phyloP scores from a whole-genome alignment of 2,329 filamentous ascomycete species.

The Pseudogymnoascus sp. region DNA sequence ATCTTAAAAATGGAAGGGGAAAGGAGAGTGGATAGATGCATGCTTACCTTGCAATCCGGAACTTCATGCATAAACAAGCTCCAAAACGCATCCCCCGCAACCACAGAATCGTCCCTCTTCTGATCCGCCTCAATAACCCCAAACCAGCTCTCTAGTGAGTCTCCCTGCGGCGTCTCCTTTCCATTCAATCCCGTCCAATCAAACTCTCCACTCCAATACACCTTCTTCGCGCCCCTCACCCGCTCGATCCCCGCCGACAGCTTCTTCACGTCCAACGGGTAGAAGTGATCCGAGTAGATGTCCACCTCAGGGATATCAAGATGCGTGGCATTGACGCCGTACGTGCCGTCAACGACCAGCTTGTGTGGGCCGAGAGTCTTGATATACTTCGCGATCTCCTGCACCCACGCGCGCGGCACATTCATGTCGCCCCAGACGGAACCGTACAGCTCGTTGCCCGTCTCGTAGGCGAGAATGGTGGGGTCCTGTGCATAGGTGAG shows the following conservation, averaged over 20 bases:
- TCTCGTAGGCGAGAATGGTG: slow-evolving; percentile 44
- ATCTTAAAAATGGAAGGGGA: no score
- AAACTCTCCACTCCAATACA: slow-evolving; percentile 42
- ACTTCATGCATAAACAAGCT: slow-evolving; percentile 40
- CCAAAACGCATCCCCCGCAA: slow-evolving; percentile 39
- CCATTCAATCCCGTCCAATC: slow-evolving; percentile 34
- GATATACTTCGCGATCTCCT: slow-evolving; percentile 35
- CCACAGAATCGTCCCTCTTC: slow-evolving; percentile 21
- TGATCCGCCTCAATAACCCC: slow-evolving; percentile 32
- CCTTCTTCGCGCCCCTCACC: slow-evolving; percentile 31
- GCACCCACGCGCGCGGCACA: slow-evolving; percentile 37
- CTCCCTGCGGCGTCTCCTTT: slow-evolving; percentile 20
- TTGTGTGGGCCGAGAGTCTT: slow-evolving; percentile 37
- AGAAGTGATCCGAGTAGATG: slow-evolving; percentile 42
- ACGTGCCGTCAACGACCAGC: slow-evolving; percentile 41
- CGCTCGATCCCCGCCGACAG: slow-evolving; percentile 33
- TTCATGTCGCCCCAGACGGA: slow-evolving; percentile 37
- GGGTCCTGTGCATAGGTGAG: slow-evolving; percentile 42
- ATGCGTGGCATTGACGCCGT: slow-evolving; percentile 40
- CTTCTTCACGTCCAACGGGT: slow-evolving; percentile 35
- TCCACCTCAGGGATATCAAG: slow-evolving; percentile 37
- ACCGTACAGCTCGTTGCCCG: slow-evolving; percentile 41
- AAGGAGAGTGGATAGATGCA: neutral
- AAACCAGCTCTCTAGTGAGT: slow-evolving; percentile 35
- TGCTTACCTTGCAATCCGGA: slow-evolving; percentile 36